These are phyloP conservation scores for Micractinium sp. DNA, from an alignment of 139 green algal species.

Conservation along the genomic window DNA sequence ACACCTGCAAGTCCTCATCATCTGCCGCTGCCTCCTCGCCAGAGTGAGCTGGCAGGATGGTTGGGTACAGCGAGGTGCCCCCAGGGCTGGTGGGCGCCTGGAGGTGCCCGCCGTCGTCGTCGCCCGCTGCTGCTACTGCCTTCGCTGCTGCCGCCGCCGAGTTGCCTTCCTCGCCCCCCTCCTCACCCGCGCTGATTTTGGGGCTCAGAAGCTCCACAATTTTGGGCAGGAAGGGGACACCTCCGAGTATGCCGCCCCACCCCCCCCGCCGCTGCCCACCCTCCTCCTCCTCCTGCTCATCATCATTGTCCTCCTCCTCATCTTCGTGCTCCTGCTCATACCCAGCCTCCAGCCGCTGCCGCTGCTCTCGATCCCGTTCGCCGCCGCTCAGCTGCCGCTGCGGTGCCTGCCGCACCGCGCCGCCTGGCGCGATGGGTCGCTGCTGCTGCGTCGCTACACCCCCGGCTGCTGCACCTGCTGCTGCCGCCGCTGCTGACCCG, in stretches of 20 bases:
- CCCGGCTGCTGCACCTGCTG: background rate
- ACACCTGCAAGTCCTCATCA: constrained; percentile 12
- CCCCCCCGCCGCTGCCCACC: background rate
- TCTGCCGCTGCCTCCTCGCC: background rate
- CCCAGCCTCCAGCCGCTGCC: background rate
- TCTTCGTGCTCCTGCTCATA: constrained; percentile 1
- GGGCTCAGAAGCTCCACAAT: constrained; percentile 13
- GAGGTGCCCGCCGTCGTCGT: background rate
- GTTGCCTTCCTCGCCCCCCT: background rate
- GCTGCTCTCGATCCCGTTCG: background rate
- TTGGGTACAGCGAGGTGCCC: background rate
- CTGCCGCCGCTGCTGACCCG: background rate
- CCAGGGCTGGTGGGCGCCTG: constrained; percentile 4
- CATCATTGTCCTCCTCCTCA: background rate
- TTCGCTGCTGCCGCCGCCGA: background rate
- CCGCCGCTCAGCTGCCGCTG: background rate
- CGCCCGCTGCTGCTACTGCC: background rate
- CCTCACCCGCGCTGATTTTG: background rate
- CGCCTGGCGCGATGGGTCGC: too few species aligned
- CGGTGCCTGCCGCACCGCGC: background rate
- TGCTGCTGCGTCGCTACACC: background rate
- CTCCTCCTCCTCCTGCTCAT: background rate
- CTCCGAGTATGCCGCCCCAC: background rate
- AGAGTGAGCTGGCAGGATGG: background rate
- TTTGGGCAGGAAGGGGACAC: constrained; percentile 28